phyloP scores from a whole-genome alignment of 2,329 filamentous ascomycete species.

The Tolypocladium sp. region DNA sequence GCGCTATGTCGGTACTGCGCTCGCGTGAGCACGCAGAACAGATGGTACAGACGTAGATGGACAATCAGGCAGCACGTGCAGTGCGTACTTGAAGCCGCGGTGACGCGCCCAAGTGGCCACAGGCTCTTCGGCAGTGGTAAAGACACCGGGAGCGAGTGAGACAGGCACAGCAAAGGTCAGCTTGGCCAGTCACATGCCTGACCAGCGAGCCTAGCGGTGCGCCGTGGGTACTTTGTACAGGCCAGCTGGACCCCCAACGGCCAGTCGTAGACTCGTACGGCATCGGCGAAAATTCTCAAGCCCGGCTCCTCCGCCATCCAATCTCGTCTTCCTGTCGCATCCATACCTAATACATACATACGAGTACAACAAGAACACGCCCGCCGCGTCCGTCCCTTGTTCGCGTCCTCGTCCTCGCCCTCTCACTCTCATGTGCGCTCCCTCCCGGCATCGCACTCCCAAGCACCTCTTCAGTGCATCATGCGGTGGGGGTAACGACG shows the following conservation, averaged over 20 bases:
- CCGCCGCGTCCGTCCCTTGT: not conserved
- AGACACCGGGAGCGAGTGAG: not conserved
- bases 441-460: constrained; percentile 1
- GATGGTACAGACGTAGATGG: not conserved
- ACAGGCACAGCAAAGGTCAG: not conserved
- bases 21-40: not conserved
- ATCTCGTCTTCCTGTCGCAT: not conserved
- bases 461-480: constrained; percentile 19
- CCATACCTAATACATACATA: not conserved
- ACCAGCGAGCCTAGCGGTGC: not conserved
- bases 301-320: not conserved
- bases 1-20: not conserved
- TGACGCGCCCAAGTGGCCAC: not conserved
- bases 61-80: not conserved
- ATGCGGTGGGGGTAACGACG: constrained; percentile 47
- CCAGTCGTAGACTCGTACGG: not conserved
- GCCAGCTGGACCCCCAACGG: too few relatives aligned
- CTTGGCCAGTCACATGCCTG: constrained; percentile 6
- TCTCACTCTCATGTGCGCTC: constrained; percentile 2
- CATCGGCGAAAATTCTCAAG: constrained; percentile 4
- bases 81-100: not conserved
- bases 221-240: not conserved
- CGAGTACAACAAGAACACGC: constrained; percentile 1
- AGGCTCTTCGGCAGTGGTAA: not conserved
- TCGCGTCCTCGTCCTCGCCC: constrained; percentile 7